A percentile compares a stretch with the other conserved stretches of the same genome.
These are phyloP conservation scores for Phlegmacium glaucopus DNA, from an alignment of 768 basidiomycete species.

Conservation along the genomic window DNA sequence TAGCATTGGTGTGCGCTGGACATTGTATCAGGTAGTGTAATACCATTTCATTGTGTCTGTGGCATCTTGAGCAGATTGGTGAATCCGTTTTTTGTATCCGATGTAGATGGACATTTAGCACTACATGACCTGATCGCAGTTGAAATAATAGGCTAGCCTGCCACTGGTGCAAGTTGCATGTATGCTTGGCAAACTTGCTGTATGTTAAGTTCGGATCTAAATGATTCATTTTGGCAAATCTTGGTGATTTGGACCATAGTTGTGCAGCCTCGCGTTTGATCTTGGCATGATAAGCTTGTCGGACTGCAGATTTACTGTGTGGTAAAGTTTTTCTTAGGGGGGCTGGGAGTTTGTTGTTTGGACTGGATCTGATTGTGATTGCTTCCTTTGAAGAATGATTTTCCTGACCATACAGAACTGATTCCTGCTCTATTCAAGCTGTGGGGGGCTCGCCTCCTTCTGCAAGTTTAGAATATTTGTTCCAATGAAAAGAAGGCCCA, in stretches of 20 bases:
- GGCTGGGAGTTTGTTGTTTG: background rate
- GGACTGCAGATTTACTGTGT: too few species aligned
- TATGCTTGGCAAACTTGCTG: constrained; percentile 8
- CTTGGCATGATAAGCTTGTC: background rate
- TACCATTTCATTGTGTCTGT: too few species aligned
- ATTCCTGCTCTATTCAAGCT: too few species aligned
- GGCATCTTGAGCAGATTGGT: too few species aligned
- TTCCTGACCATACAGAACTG: too few species aligned
- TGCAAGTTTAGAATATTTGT: too few species aligned
- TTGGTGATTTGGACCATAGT: constrained; percentile 1
- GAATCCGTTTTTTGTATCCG: too few species aligned
- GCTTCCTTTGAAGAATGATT: too few species aligned
- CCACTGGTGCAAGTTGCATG: constrained; percentile 5
- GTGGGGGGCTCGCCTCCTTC: too few species aligned
- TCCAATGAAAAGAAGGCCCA: too few species aligned
- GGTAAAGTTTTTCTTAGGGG: constrained; percentile 2
- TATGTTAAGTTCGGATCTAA: constrained; percentile 10
- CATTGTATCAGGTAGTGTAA: too few species aligned
- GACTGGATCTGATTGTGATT: background rate
- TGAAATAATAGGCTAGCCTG: constrained; percentile 24
- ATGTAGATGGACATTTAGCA: constrained; percentile 27
- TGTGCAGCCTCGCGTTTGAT: background rate
- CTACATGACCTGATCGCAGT: constrained; percentile 27
- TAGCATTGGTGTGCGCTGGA: too few species aligned
- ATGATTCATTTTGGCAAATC: constrained; percentile 9